Evolutionary conservation across 768 basidiomycete genomes (phyloP).

Genomic region (Suillus clintonianus): DNA sequence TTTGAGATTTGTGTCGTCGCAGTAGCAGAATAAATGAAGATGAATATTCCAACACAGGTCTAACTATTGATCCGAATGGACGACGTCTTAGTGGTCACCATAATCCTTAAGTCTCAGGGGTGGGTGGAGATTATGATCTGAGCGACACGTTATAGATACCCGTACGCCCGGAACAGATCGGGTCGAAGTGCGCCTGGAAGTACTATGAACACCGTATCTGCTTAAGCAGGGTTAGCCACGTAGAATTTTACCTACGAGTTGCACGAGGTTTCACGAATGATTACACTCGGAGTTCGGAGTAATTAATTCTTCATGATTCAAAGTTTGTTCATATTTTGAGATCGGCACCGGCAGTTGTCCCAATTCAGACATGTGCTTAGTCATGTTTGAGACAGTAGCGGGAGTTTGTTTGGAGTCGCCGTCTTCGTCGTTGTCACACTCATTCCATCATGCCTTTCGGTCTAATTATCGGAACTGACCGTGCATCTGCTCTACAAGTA

Average conservation of each 20-base stretch:
- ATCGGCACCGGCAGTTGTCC: neutral
- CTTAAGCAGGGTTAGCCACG: neutral
- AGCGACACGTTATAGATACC: neutral
- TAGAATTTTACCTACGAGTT: neutral
- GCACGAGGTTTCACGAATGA: too few relatives aligned
- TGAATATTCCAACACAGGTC: neutral
- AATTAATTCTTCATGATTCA: neutral
- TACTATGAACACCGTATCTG: neutral
- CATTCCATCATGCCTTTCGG: slow-evolving; percentile 63
- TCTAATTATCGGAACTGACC: slow-evolving; percentile 77
- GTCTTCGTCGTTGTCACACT: slow-evolving; percentile 22
- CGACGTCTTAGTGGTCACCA: neutral
- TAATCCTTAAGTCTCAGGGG: neutral
- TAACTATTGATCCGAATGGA: neutral
- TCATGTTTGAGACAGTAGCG: neutral
- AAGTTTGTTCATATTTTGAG: slow-evolving; percentile 1
- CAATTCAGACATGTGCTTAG: neutral
- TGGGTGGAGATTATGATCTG: neutral
- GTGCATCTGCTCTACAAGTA: slow-evolving; percentile 71
- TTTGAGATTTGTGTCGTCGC: neutral
- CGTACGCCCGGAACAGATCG: neutral
- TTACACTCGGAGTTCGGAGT: neutral
- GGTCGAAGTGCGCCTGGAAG: neutral
- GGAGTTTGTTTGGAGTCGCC: slow-evolving; percentile 16
- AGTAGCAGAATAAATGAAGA: neutral